Evolutionary conservation across 2,329 filamentous ascomycete genomes (phyloP).

Genomic region (Acarospora socialis): DNA sequence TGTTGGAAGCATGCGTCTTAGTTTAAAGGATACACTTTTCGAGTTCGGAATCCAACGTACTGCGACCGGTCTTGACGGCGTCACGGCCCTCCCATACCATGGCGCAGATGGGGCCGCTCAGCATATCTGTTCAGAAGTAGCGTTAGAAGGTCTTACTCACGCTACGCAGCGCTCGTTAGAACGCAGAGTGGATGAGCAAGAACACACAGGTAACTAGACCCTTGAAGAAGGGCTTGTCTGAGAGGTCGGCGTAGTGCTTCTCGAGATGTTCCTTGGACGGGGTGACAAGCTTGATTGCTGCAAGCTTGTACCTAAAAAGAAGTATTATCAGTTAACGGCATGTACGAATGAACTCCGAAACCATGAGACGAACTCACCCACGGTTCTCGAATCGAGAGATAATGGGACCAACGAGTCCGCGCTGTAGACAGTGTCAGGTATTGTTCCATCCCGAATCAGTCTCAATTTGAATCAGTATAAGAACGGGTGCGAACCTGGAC

Average conservation of each 20-base stretch:
- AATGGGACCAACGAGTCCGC: constrained; percentile 95
- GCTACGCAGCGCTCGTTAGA: too few species aligned
- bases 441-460: neutral
- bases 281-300: constrained; percentile 85
- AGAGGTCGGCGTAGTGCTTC: constrained; percentile 91
- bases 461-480: neutral
- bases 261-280: constrained; percentile 92
- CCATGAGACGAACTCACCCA: constrained; percentile 43
- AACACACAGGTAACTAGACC: constrained; percentile 78
- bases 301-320: constrained; percentile 76
- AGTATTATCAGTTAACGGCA: constrained; percentile 11
- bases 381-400: constrained; percentile 96
- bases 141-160: neutral
- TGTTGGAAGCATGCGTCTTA: constrained; percentile 23
- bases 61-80: constrained; percentile 94
- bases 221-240: constrained; percentile 90
- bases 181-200: constrained; percentile 2
- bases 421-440: constrained; percentile 37
- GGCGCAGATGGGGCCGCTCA: constrained; percentile 88
- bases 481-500: constrained; percentile 60
- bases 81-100: constrained; percentile 99
- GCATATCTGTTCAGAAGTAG: constrained; percentile 57
- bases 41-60: constrained; percentile 38
- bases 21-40: neutral
- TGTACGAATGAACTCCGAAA: neutral